Evolutionary conservation across 2,329 filamentous ascomycete species (phyloP).

Genomic region (Aspergillus pseudoviridinutans): DNA sequence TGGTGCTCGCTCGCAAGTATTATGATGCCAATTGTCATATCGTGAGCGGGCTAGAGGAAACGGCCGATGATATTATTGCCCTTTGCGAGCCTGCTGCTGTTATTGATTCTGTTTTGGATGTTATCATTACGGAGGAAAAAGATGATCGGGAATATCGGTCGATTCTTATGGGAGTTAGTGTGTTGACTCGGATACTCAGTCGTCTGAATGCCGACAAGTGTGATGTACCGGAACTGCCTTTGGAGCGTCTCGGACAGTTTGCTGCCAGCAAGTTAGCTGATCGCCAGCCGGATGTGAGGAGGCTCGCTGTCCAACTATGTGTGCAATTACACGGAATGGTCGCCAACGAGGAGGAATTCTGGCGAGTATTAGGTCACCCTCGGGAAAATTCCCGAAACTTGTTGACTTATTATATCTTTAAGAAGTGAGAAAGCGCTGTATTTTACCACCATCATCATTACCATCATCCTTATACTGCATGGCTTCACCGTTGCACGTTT

Average conservation of each 20-base stretch:
- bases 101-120: slow-evolving; percentile 7
- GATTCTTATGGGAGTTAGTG: slow-evolving; percentile 32
- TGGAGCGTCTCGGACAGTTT: slow-evolving; percentile 31
- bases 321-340: slow-evolving; percentile 25
- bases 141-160: slow-evolving; percentile 29
- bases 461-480: not conserved
- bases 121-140: slow-evolving; percentile 20
- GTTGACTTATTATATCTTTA: slow-evolving; percentile 34
- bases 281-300: slow-evolving; percentile 35
- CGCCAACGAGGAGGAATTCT: slow-evolving; percentile 23
- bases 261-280: slow-evolving; percentile 30
- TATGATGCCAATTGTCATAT: slow-evolving; percentile 39
- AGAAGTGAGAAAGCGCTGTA: slow-evolving; percentile 2
- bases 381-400: slow-evolving; percentile 31
- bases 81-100: slow-evolving; percentile 20
- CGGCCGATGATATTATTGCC: slow-evolving; percentile 32
- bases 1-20: slow-evolving; percentile 35
- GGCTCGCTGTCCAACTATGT: slow-evolving; percentile 36
- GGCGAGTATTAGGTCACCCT: slow-evolving; percentile 27
- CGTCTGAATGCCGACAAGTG: slow-evolving; percentile 18
- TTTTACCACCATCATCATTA: not conserved
- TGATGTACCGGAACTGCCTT: slow-evolving; percentile 11
- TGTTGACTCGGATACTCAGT: slow-evolving; percentile 26
- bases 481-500: not conserved
- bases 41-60: slow-evolving; percentile 38